phyloP scores from a whole-genome alignment of 1,284 basidiomycete species.

The Flammula alnicola region DNA sequence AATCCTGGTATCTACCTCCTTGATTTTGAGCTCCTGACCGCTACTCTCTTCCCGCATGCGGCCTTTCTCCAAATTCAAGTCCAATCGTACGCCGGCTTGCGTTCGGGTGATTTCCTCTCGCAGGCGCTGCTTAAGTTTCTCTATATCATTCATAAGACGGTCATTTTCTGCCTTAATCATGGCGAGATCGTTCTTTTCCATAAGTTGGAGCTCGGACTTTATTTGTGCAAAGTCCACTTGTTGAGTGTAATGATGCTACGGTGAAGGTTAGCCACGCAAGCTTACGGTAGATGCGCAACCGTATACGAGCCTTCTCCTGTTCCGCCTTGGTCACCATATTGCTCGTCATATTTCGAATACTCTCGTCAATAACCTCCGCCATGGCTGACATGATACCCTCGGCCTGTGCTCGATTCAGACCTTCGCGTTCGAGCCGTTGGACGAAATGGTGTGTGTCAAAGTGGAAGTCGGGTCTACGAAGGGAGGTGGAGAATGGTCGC shows the following conservation, averaged over 20 bases:
- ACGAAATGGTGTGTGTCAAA: slow-evolving; percentile 97
- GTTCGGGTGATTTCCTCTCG: slow-evolving; percentile 92
- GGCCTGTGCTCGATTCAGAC: slow-evolving; percentile 86
- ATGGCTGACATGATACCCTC: slow-evolving; percentile 95
- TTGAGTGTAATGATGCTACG: slow-evolving; percentile 91
- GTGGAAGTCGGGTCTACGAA: slow-evolving; percentile 59
- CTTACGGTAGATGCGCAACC: background rate
- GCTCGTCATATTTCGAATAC: slow-evolving; percentile 90
- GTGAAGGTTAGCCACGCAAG: background rate
- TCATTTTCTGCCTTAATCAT: slow-evolving; percentile 97
- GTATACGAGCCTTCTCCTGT: slow-evolving; percentile 84
- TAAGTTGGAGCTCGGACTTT: slow-evolving; percentile 94
- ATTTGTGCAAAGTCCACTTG: slow-evolving; percentile 98
- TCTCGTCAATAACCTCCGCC: slow-evolving; percentile 95
- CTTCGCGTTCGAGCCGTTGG: slow-evolving; percentile 85
- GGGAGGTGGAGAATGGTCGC: slow-evolving; percentile 36
- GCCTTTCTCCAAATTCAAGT: slow-evolving; percentile 97
- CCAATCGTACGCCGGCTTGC: slow-evolving; percentile 92
- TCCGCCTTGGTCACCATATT: slow-evolving; percentile 94
- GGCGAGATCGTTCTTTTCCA: slow-evolving; percentile 97
- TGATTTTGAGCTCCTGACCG: slow-evolving; percentile 95
- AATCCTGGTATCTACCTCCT: slow-evolving; percentile 97
- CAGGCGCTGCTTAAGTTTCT: slow-evolving; percentile 94
- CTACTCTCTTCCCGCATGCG: slow-evolving; percentile 93
- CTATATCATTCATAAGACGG: slow-evolving; percentile 88